A percentile compares a stretch with the other conserved stretches of the same genome.
Conservation (phyloP, 805 yeast genomes). For the Kurtzmaniella fragi region DNA sequence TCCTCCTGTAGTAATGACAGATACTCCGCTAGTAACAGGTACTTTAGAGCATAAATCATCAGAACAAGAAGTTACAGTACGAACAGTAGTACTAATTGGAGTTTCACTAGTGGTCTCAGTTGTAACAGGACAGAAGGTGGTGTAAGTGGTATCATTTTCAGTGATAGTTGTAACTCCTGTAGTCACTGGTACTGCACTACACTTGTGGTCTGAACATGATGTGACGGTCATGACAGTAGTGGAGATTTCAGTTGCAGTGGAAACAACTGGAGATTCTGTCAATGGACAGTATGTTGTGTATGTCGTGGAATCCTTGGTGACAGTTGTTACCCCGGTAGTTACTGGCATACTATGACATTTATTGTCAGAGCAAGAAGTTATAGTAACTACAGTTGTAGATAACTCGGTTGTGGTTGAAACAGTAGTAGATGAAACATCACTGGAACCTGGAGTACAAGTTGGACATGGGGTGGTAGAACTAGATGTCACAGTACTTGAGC, state of each 20-base stretch:
- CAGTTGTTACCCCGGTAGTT: constrained; percentile 35
- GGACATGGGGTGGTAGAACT: constrained; percentile 14
- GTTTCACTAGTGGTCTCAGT: not conserved
- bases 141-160: constrained; percentile 14
- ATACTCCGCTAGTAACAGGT: not conserved
- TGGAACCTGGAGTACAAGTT: constrained; percentile 10
- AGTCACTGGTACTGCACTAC: constrained; percentile 12
- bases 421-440: constrained; percentile 8
- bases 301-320: constrained; percentile 23
- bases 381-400: constrained; percentile 22
- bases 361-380: constrained; percentile 33
- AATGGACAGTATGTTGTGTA: constrained; percentile 30
- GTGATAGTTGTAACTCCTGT: constrained; percentile 5
- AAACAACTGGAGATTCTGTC: constrained; percentile 13
- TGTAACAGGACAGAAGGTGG: constrained; percentile 17
- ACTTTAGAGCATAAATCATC: not conserved
- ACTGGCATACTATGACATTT: constrained; percentile 21
- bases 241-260: not conserved
- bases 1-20: not conserved
- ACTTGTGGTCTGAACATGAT: constrained; percentile 23
- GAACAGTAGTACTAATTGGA: not conserved
- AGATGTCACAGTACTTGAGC: constrained; percentile 12
- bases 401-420: constrained; percentile 12
- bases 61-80: not conserved
- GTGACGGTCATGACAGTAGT: constrained; percentile 12